Evolutionary conservation across 257 asterid genomes (phyloP).

Genomic region (Solanum bukasovii): DNA sequence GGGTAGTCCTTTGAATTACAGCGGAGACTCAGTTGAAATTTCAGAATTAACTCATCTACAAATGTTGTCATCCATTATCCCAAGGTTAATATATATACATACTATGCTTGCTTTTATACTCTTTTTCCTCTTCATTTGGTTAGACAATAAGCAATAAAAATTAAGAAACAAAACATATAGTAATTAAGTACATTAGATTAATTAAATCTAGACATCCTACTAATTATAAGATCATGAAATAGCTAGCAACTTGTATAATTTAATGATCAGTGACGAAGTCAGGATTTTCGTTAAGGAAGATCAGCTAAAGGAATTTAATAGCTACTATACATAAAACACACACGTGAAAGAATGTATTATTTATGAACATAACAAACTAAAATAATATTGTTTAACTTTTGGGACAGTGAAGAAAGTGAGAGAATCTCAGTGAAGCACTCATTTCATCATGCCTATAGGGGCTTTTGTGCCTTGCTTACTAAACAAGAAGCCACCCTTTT

Average conservation of each 20-base stretch:
- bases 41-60: conserved; percentile 26
- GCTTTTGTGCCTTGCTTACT: conserved; percentile 64
- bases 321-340: background rate
- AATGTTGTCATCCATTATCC: conserved; percentile 44
- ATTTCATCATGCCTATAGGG: conserved; percentile 49
- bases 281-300: too few species aligned
- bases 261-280: background rate
- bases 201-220: background rate
- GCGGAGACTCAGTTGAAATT: conserved; percentile 6
- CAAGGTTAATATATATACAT: conserved; percentile 25
- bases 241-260: background rate
- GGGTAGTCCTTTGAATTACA: conserved; percentile 46
- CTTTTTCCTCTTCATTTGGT: background rate
- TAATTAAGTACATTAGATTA: background rate
- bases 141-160: background rate
- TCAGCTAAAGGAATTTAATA: background rate
- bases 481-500: conserved; percentile 47
- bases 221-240: background rate
- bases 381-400: background rate
- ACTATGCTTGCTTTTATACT: background rate
- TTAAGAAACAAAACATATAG: background rate
- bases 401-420: conserved; percentile 39
- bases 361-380: background rate
- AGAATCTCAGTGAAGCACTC: conserved; percentile 26
- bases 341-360: background rate